Evolutionary conservation across 2,329 filamentous ascomycete genomes (phyloP), one percentile per base, ranked within the genome.

Genomic region (Ophiocordyceps sinensis): DNA sequence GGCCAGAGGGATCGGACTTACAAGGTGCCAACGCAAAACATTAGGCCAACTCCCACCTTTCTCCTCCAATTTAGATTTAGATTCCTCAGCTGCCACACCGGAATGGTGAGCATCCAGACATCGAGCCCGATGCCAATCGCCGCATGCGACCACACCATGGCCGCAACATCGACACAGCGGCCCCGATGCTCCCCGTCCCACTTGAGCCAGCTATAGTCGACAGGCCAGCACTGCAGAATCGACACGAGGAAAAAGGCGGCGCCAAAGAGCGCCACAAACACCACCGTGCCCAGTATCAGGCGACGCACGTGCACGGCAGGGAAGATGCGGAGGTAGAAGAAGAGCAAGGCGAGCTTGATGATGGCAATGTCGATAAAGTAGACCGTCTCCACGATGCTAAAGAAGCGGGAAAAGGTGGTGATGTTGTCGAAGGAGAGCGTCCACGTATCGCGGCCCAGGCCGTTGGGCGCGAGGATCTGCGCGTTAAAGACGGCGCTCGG

Each of bases 321-420:
- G 45, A 77, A 77, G 42, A 77, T 68, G 40, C 69, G 65, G 5
- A 72, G 56, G 48, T 74, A 76, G 53, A 77, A 74, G 49, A 70
- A 61, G 1, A 77, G 55, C 19, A 77, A 58, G 0, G 71, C 64
- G 5, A 71, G 52, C 46, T 75, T 73, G 13, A 70, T 59, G 23
- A 71, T 53, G 2, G 65, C 55, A 13, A 71, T 51, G 14, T 66
- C 55, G 3, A 54, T 40, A 48, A 73, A 71, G 51, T 75, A 73
- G 19, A 70, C 38, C 5, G 58, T 46, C 28, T 65, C 62, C 48
- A 61, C 57, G 44, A 61, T 49, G 47, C 65, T 71, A 21, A 71
- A 63, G 47, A 54, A 62, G 23, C 58, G 55, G 7, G 60, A 51
- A 28, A 75, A 68, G 1, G 52, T 51, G 26, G 62, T 67, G 36